Evolutionary conservation across 805 yeast species (phyloP).

Genomic region (Dipodascus albidus): DNA sequence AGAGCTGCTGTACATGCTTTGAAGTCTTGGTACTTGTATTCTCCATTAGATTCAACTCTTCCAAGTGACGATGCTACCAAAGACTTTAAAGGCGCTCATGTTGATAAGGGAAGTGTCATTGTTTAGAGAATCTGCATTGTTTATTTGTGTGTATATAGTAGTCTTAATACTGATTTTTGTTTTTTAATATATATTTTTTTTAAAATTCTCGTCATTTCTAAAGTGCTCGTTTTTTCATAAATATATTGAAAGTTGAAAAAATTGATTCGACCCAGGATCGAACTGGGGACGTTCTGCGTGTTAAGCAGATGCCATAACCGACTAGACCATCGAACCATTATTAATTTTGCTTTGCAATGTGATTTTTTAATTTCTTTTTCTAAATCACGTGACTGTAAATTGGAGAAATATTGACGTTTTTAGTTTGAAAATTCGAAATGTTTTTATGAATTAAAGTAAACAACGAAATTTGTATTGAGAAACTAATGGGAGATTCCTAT

Average conservation of each 20-base stretch:
- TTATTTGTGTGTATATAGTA: not conserved
- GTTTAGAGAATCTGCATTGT: conserved; percentile 14
- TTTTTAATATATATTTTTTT: too few species aligned
- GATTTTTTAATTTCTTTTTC: too few species aligned
- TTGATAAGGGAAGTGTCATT: conserved; percentile 24
- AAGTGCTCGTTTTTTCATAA: too few species aligned
- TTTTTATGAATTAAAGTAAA: too few species aligned
- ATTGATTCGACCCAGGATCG: conserved; percentile 99
- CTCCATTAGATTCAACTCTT: conserved; percentile 52
- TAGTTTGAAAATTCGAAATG: too few species aligned
- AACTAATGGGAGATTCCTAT: too few species aligned
- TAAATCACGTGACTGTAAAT: too few species aligned
- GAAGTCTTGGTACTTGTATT: conserved; percentile 84
- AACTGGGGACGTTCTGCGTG: conserved; percentile 99
- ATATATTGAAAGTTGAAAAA: conserved; percentile 19
- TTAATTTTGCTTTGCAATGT: too few species aligned
- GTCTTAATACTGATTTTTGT: not conserved
- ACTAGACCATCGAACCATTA: conserved; percentile 94
- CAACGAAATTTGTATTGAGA: too few species aligned
- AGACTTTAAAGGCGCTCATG: conserved; percentile 13
- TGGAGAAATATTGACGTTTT: too few species aligned
- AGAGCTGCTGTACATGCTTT: conserved; percentile 87
- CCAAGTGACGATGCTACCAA: conserved; percentile 42
- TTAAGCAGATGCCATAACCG: conserved; percentile 99
- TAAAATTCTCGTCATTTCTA: too few species aligned